A percentile compares a stretch with the other conserved stretches of the same genome.
phyloP scores from a whole-genome alignment of 106 monocot genomes.

The Dioscorea alata region DNA sequence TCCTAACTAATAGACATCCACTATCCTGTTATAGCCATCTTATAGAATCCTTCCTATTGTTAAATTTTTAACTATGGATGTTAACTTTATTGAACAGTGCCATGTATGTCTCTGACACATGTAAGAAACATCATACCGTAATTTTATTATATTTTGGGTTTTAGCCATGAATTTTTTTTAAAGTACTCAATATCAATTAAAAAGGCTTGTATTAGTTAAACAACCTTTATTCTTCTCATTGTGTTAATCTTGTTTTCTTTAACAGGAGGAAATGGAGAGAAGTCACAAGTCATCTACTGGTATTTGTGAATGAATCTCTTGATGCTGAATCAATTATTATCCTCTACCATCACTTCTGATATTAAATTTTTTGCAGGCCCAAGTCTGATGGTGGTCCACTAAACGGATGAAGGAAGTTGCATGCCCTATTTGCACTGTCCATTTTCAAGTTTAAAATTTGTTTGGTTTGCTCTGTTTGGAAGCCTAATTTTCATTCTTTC shows the following conservation, averaged over 20 bases:
- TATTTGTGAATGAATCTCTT: conserved; percentile 3
- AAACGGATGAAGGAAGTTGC: conserved; percentile 82
- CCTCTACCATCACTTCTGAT: neutral
- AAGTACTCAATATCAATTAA: neutral
- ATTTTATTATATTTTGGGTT: neutral
- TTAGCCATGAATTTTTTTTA: neutral
- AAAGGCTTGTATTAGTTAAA: neutral
- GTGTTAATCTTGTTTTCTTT: neutral
- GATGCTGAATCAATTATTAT: neutral
- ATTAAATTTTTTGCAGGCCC: conserved; percentile 25
- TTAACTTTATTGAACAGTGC: neutral
- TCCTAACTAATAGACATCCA: too few relatives aligned
- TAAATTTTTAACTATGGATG: too few relatives aligned
- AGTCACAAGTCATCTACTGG: conserved; percentile 68
- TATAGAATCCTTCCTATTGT: too few relatives aligned
- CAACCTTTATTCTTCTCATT: neutral
- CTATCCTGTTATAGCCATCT: too few relatives aligned
- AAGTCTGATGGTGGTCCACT: conserved; percentile 46
- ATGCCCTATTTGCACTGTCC: conserved; percentile 88
- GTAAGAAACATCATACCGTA: neutral
- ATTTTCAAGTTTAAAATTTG: conserved; percentile 57
- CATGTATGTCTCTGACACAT: neutral
- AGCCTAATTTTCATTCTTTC: neutral
- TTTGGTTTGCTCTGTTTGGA: neutral
- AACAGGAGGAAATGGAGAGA: conserved; percentile 90